A percentile compares a stretch with the other conserved stretches of the same genome.
These are phyloP conservation scores for Vitis hybrid DNA, from an alignment of 177 flowering plant genomes.

Conservation along the genomic window DNA sequence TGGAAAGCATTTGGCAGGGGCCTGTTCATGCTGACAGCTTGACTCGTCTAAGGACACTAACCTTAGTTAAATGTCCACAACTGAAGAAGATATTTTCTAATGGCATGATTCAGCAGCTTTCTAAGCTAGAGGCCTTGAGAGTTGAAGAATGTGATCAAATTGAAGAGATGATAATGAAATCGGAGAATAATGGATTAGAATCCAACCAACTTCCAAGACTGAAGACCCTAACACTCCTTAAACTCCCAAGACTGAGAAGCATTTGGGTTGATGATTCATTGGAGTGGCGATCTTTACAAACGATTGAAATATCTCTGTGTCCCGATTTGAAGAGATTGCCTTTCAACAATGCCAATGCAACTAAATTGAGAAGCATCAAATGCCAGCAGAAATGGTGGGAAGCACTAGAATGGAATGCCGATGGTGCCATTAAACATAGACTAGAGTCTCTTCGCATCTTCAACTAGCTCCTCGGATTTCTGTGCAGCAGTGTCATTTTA, in stretches of 20 bases:
- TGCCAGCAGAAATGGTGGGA: not conserved
- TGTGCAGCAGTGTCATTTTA: no score
- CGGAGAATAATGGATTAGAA: constrained; percentile 5
- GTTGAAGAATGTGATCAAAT: constrained; percentile 12
- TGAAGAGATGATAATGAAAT: constrained; percentile 9
- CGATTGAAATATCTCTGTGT: not conserved
- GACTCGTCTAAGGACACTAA: not conserved
- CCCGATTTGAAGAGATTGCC: not conserved
- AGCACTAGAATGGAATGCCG: not conserved
- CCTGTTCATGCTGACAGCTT: not conserved
- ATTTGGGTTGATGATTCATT: not conserved
- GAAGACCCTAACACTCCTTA: constrained; percentile 6
- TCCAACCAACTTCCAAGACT: constrained; percentile 3
- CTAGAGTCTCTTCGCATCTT: no score
- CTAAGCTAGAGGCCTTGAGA: constrained; percentile 5
- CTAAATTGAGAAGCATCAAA: not conserved
- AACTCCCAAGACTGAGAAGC: constrained; percentile 7
- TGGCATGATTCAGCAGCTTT: constrained; percentile 12
- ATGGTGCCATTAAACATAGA: no score
- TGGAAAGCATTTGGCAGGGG: constrained; percentile 14
- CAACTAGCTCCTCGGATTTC: no score
- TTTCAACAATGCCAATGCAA: constrained; percentile 7
- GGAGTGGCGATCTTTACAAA: constrained; percentile 18
- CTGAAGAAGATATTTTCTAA: constrained; percentile 6
- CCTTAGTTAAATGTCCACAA: constrained; percentile 4